Conservation (phyloP, 306 rosid genomes). For the Abrus pulchellus region DNA sequence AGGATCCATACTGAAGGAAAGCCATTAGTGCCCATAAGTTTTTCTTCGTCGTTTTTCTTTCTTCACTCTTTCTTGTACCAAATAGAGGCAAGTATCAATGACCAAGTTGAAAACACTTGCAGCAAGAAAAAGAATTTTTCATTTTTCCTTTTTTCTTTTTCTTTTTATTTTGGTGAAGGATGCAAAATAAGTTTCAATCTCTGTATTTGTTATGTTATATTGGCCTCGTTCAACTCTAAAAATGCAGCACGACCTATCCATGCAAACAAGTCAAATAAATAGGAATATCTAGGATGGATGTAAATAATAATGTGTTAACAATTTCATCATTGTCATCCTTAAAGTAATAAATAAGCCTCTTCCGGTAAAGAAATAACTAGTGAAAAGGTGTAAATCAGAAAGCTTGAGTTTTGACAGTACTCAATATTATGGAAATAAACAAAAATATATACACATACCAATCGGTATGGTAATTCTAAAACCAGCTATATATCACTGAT, state of each 20-base stretch:
- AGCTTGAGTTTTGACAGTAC: constrained; percentile 15
- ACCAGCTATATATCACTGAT: constrained; percentile 34
- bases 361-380: constrained; percentile 19
- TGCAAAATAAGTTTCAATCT: neutral
- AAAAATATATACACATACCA: constrained; percentile 52
- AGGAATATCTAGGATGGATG: constrained; percentile 3
- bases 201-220: neutral
- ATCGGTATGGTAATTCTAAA: constrained; percentile 46
- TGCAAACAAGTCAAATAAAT: constrained; percentile 6
- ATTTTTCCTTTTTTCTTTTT: too few relatives aligned
- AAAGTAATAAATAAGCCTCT: constrained; percentile 26
- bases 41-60: too few relatives aligned
- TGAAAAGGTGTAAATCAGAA: constrained; percentile 28
- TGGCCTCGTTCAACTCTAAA: neutral
- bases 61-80: too few relatives aligned
- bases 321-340: constrained; percentile 13
- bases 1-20: too few relatives aligned
- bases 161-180: neutral
- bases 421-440: constrained; percentile 45
- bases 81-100: too few relatives aligned
- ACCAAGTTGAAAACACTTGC: too few relatives aligned
- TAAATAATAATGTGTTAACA: constrained; percentile 6
- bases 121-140: too few relatives aligned
- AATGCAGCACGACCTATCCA: neutral
- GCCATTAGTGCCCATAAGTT: too few relatives aligned